Base-by-base conservation (phyloP, 495 filamentous ascomycete species). In the Sordaria brevicollis region DNA sequence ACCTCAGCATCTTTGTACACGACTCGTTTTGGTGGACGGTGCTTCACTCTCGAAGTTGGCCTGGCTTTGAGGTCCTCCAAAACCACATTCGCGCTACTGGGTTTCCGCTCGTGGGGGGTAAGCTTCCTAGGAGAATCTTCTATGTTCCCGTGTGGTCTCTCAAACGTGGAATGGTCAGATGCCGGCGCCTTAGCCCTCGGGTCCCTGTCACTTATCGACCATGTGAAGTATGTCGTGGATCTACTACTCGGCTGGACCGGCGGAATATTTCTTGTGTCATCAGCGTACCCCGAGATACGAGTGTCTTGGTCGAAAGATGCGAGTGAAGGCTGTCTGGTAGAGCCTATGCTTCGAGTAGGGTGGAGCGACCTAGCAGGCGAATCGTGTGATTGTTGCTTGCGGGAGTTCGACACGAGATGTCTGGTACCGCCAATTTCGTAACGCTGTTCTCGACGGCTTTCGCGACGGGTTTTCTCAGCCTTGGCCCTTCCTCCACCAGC, bases 141-240 rank as follows among this genome's bases (percentile, higher is more conserved):
- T 6, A 62, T 17, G 5, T 6, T 62, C 6, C 21, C 17, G 11
- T 31, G 49, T 62, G 49, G 49, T 33, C 13, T 62, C 49, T 62
- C 49, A 5, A 6, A 62, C 0, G 25, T 31, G 5, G 49, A 62
- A 31, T 31, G 11, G 49, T 62, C 17, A 29, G 49, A 62, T 31
- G 25, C 49, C 33, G 49, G 49, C 49, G 49, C 49, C 6, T 13
- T 31, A 17, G 25, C 25, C 13, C 17, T 4, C 8, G 49, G 49
- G 33, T 2, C 13, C 11, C 49, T 31, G 49, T 75, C 68, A 67
- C 72, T 77, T 25, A 35, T 77, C 7, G 79, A 76, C 79, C 79
- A 80, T 10, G 76, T 77, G 21, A 77, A 74, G 65, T 72, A 77
- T 49, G 70, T 76, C 15, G 74, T 80, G 19, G 70, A 68, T 57